Base-by-base conservation (phyloP, 345 rosid genomes). In the Gossypium thurberi region DNA sequence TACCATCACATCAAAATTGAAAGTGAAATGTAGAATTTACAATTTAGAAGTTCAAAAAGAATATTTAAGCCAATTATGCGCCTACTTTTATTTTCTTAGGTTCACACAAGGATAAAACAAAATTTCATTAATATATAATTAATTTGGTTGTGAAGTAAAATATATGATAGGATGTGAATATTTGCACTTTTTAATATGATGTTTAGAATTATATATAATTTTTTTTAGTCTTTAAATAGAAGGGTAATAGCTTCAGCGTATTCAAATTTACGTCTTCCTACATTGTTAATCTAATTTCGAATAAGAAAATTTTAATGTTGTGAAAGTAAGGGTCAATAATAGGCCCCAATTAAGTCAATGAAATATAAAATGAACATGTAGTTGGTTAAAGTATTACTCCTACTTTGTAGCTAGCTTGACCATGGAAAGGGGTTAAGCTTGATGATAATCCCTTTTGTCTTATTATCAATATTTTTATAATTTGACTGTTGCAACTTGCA, bases 211-310 rank as follows among this genome's bases (percentile, higher is more conserved):
- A 33, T 33, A 5, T 0, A 33, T 33, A 4, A 0, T 33, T 0
- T 33, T 33, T 33, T 4, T 5, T 33, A 33, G 0, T 6, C 0
- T 33, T 33, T 33, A 33, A 33, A 33, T 33, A 5, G 0, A 0
- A 33, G 6, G 1, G 0, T 33, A 5, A 33, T 33, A 33, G 0
- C 0, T 33, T 0, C 0, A 33, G 0, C 0, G 7, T 5, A 5
- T 5, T 33, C 0, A 0, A 33, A 33, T 6, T 5, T 0, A 4
- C 1, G 1, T 33, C 7, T 0, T 33, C 1, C 1, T 0, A 5
- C 7, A 0, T 0, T 33, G 40, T 64, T 42, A 17, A n/a, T 9
- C 5, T 51, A 15, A 51, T 17, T 4, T 14, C 0, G 7, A 14
- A 17, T 15, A 17, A 57, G 1, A 20, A 20, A 9, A 18, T 13